Conservation (phyloP, 768 basidiomycete genomes). For the Clitopilus hobsonii region DNA sequence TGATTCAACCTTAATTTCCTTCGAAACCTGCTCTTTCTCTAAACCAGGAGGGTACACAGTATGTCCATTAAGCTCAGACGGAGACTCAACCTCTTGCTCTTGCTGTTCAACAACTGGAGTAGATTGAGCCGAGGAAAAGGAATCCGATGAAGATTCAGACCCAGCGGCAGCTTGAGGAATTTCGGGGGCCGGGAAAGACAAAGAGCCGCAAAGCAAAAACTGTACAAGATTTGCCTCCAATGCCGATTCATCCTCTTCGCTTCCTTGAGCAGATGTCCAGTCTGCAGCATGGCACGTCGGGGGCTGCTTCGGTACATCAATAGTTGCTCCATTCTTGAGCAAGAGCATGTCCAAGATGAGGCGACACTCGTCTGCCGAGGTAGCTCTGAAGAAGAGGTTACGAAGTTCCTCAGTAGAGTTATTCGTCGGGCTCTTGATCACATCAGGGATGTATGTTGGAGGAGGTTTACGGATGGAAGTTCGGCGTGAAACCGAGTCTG, state of each 20-base stretch:
- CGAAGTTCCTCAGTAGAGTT: conserved; percentile 63
- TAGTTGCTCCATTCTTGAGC: conserved; percentile 41
- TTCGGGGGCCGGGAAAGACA: not conserved
- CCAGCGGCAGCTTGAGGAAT: not conserved
- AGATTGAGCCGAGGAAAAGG: not conserved
- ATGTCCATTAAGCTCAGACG: not conserved
- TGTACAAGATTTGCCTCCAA: not conserved
- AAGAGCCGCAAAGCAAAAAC: not conserved
- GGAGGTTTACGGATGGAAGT: conserved; percentile 13
- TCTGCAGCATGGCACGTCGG: too few relatives aligned
- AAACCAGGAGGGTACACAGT: not conserved
- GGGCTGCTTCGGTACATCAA: not conserved
- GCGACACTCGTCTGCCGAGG: conserved; percentile 78
- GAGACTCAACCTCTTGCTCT: not conserved
- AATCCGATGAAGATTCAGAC: not conserved
- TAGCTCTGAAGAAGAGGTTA: conserved; percentile 59
- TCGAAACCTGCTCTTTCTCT: not conserved
- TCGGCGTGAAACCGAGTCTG: conserved; percentile 3
- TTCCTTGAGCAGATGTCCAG: too few relatives aligned
- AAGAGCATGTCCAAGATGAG: conserved; percentile 82
- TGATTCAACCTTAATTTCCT: not conserved
- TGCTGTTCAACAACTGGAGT: not conserved
- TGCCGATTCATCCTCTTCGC: not conserved
- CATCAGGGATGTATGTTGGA: conserved; percentile 10
- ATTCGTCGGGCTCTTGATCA: conserved; percentile 26